Percentiles rank a stretch among this genome's conserved stretches.
These are phyloP conservation scores for Starmerella stigmatis DNA, from an alignment of 805 yeast genomes.

Conservation along the genomic window DNA sequence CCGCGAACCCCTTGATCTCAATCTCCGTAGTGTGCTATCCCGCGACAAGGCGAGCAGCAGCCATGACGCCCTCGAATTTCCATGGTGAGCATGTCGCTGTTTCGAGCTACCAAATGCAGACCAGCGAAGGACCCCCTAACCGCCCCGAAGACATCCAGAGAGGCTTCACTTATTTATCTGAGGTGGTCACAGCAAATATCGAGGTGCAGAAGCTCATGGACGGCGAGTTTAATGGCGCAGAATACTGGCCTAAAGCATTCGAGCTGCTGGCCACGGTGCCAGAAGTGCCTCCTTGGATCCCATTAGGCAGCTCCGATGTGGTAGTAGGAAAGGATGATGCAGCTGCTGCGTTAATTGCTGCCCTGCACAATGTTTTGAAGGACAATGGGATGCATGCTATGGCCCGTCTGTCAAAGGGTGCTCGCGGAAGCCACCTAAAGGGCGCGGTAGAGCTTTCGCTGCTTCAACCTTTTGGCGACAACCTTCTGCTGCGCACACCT, in stretches of 20 bases:
- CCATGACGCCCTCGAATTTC: slow-evolving; percentile 3
- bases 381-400: slow-evolving; percentile 16
- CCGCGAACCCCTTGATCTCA: slow-evolving; percentile 10
- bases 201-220: slow-evolving; percentile 17
- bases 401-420: slow-evolving; percentile 19
- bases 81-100: slow-evolving; percentile 9
- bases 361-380: slow-evolving; percentile 13
- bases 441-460: slow-evolving; percentile 16
- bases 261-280: slow-evolving; percentile 21
- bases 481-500: slow-evolving; percentile 13
- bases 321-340: slow-evolving; percentile 3
- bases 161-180: slow-evolving; percentile 16
- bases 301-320: slow-evolving; percentile 11
- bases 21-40: slow-evolving; percentile 12
- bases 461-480: slow-evolving; percentile 16
- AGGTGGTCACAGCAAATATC: slow-evolving; percentile 11
- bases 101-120: slow-evolving; percentile 11
- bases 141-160: slow-evolving; percentile 8
- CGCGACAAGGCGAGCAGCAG: slow-evolving; percentile 7
- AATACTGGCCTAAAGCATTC: slow-evolving; percentile 15
- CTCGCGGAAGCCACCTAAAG: slow-evolving; percentile 6
- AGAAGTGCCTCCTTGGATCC: slow-evolving; percentile 19
- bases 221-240: slow-evolving; percentile 20
- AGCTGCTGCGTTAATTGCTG: slow-evolving; percentile 11
- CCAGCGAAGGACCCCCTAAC: slow-evolving; percentile 10